Conservation (phyloP, 352 stramenopile species). For the Phytophthora uliginosa region DNA sequence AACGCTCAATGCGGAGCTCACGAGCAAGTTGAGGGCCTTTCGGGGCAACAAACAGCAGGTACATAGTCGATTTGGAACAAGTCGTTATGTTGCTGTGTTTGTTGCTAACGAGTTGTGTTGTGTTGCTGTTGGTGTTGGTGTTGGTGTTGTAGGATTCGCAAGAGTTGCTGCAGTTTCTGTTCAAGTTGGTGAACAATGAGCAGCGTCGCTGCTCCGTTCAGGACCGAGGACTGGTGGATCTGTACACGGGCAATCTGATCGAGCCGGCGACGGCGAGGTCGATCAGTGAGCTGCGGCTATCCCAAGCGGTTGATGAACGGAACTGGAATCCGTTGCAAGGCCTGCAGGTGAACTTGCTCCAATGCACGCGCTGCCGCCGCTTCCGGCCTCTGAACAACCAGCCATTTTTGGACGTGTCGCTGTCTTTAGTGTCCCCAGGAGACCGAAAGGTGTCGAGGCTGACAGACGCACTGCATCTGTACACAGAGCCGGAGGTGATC, state of each 20-base stretch:
- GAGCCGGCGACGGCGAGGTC: constrained; percentile 34
- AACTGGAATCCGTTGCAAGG: constrained; percentile 85
- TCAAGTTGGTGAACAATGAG: constrained; percentile 82
- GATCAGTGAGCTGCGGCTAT: constrained; percentile 78
- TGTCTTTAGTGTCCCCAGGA: constrained; percentile 64
- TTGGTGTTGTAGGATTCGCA: constrained; percentile 71
- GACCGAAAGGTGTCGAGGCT: constrained; percentile 53
- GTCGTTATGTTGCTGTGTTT: background rate
- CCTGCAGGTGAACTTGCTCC: constrained; percentile 83
- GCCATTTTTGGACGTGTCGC: constrained; percentile 81
- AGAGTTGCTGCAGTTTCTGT: constrained; percentile 88
- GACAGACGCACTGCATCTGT: constrained; percentile 66
- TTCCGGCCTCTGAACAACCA: constrained; percentile 83
- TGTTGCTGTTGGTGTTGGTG: background rate
- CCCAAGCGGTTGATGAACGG: constrained; percentile 69
- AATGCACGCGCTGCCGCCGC: constrained; percentile 70
- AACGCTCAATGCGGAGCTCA: constrained; percentile 71
- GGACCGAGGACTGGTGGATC: constrained; percentile 65
- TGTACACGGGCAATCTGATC: constrained; percentile 36
- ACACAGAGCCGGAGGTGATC: constrained; percentile 78
- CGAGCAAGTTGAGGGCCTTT: constrained; percentile 63
- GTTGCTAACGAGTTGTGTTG: background rate
- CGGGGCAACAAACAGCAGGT: constrained; percentile 87
- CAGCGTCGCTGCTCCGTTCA: constrained; percentile 60
- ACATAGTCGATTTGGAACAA: background rate